Conservation (phyloP, 2,329 filamentous ascomycete species). For the Shiraia sp. region DNA sequence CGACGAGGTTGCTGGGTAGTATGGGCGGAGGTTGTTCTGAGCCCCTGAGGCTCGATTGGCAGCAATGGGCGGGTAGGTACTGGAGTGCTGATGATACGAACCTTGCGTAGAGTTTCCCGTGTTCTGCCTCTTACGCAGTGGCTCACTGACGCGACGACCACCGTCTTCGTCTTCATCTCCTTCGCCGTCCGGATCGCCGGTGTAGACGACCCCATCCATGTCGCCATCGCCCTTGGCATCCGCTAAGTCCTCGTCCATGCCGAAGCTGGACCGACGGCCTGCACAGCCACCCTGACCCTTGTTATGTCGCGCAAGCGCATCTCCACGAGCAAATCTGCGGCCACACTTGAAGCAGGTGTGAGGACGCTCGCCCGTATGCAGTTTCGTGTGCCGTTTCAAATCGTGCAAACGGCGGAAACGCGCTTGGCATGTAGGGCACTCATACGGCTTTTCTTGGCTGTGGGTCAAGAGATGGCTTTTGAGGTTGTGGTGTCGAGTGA, state of each 20-base stretch:
- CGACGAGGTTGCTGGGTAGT: slow-evolving; percentile 41
- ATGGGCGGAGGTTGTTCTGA: slow-evolving; percentile 37
- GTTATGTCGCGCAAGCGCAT: slow-evolving; percentile 91
- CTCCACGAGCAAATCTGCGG: slow-evolving; percentile 90
- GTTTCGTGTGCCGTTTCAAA: slow-evolving; percentile 91
- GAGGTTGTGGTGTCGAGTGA: slow-evolving; percentile 94
- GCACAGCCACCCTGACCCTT: slow-evolving; percentile 96
- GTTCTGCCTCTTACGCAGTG: slow-evolving; percentile 72
- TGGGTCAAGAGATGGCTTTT: slow-evolving; percentile 97
- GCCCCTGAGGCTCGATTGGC: slow-evolving; percentile 32
- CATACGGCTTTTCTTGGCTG: slow-evolving; percentile 96
- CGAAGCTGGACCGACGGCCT: slow-evolving; percentile 84
- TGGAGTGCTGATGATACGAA: slow-evolving; percentile 68
- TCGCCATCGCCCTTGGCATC: slow-evolving; percentile 56
- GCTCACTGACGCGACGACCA: slow-evolving; percentile 66
- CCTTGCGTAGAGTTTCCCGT: slow-evolving; percentile 57
- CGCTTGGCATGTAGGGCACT: slow-evolving; percentile 90
- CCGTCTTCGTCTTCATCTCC: slow-evolving; percentile 55
- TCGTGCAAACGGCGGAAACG: slow-evolving; percentile 93
- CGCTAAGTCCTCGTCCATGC: slow-evolving; percentile 70
- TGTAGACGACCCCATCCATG: slow-evolving; percentile 67
- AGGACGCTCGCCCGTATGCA: slow-evolving; percentile 94
- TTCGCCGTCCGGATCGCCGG: slow-evolving; percentile 61
- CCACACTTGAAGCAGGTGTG: slow-evolving; percentile 95
- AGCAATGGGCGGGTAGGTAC: slow-evolving; percentile 76